Percentiles rank a stretch among this genome's conserved stretches.
Conservation (phyloP, 148 eudicot species). For the Cornus suecica region DNA sequence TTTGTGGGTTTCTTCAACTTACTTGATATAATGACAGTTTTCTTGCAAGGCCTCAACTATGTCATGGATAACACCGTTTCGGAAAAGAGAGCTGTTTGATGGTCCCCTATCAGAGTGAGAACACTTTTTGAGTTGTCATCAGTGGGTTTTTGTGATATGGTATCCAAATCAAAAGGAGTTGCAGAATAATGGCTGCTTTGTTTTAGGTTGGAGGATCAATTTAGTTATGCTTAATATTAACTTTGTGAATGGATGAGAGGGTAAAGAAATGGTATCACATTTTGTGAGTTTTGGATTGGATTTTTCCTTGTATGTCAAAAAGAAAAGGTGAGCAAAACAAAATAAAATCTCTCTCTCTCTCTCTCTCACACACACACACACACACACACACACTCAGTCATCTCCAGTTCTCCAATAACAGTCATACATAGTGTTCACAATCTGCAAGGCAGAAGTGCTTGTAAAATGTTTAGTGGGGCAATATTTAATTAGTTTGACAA, state of each 20-base stretch:
- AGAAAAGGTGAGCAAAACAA: too few relatives aligned
- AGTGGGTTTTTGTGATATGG: background rate
- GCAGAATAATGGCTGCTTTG: background rate
- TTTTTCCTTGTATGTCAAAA: too few relatives aligned
- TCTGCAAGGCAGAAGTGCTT: background rate
- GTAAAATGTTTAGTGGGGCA: background rate
- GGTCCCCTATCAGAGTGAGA: background rate
- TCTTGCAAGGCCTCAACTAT: slow-evolving; percentile 17
- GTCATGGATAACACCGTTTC: background rate
- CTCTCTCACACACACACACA: too few relatives aligned
- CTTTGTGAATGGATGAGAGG: background rate
- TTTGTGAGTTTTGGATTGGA: too few relatives aligned
- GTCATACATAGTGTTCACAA: too few relatives aligned
- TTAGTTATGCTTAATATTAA: too few relatives aligned
- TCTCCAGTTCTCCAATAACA: too few relatives aligned
- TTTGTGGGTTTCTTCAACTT: slow-evolving; percentile 90
- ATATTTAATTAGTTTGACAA: too few relatives aligned
- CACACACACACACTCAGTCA: too few relatives aligned
- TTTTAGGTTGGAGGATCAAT: too few relatives aligned
- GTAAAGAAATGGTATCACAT: too few relatives aligned
- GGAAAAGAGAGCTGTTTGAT: slow-evolving; percentile 1
- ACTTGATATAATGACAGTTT: slow-evolving; percentile 40
- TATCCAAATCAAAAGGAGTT: background rate
- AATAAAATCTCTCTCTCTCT: too few relatives aligned
- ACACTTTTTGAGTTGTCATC: background rate